A percentile compares a stretch with the other conserved stretches of the same genome.
Evolutionary conservation across 352 stramenopile species (phyloP).

Genomic region (Globisporangium ultimum): DNA sequence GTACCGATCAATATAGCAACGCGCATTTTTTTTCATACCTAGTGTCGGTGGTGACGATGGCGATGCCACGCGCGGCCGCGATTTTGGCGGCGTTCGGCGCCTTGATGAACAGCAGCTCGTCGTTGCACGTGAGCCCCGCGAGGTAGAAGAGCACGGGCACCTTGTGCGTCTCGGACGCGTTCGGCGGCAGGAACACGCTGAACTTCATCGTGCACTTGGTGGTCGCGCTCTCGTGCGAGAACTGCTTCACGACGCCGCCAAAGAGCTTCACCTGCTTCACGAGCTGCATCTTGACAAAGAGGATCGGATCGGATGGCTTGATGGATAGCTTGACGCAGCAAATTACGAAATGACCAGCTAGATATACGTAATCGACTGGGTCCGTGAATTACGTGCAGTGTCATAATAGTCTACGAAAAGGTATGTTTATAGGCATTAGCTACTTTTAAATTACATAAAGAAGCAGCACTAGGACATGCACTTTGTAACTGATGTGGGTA

Average conservation of each 20-base stretch:
- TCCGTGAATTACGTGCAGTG: too few species aligned
- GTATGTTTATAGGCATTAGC: too few species aligned
- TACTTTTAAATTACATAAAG: too few species aligned
- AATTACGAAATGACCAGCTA: background rate
- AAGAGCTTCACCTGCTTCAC: constrained; percentile 78
- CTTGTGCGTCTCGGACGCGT: constrained; percentile 55
- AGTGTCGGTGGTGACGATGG: constrained; percentile 95
- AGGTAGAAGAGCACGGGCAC: constrained; percentile 94
- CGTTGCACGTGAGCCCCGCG: constrained; percentile 95
- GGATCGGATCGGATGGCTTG: background rate
- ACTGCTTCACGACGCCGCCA: constrained; percentile 79
- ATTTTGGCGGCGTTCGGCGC: constrained; percentile 86
- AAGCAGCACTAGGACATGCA: too few species aligned
- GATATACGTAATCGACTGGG: too few species aligned
- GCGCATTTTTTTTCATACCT: constrained; percentile 22
- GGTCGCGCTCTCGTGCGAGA: constrained; percentile 72
- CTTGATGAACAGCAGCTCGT: constrained; percentile 96
- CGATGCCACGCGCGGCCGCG: constrained; percentile 90
- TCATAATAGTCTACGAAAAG: too few species aligned
- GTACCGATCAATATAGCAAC: too few species aligned
- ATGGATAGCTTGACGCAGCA: background rate
- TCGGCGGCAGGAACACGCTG: constrained; percentile 84
- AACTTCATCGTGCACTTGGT: constrained; percentile 91
- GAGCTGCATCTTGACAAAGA: constrained; percentile 43
- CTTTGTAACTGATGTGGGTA: too few species aligned